Percentiles rank a stretch among this genome's conserved stretches.
Conservation (phyloP, 148 eudicot species). For the Polygonum maritimum region DNA sequence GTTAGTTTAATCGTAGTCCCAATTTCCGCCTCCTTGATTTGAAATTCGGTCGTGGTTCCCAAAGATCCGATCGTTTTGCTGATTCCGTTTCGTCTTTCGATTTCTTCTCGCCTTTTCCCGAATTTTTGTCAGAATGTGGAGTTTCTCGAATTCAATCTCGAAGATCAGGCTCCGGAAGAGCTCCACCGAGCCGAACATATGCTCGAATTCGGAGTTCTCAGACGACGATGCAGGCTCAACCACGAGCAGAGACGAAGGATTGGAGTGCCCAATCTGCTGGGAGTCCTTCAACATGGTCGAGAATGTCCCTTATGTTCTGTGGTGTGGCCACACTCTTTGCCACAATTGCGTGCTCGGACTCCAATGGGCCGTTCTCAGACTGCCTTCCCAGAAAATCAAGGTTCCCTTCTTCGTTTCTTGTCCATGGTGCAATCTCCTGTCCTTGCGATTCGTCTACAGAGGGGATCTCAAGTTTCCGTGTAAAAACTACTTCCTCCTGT, state of each 20-base stretch:
- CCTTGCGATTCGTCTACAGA: conserved; percentile 13
- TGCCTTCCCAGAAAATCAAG: conserved; percentile 11
- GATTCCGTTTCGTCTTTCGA: not conserved
- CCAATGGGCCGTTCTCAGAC: conserved; percentile 14
- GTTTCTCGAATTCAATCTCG: conserved; percentile 8
- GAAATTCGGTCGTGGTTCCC: not conserved
- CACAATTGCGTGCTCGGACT: conserved; percentile 14
- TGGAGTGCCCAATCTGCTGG: conserved; percentile 19
- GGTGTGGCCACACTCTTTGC: conserved; percentile 20
- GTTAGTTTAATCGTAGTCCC: not conserved
- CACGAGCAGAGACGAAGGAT: conserved; percentile 12
- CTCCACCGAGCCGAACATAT: conserved; percentile 6
- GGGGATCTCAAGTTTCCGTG: conserved; percentile 16
- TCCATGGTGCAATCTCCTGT: conserved; percentile 19
- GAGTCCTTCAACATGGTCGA: conserved; percentile 17
- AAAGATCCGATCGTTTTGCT: not conserved
- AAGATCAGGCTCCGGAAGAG: conserved; percentile 11
- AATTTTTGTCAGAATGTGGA: conserved; percentile 10
- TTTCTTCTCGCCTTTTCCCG: not conserved
- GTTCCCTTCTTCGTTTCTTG: conserved; percentile 17
- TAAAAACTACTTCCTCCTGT: conserved; percentile 19
- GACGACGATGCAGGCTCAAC: conserved; percentile 11
- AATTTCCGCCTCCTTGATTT: not conserved
- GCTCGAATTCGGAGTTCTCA: conserved; percentile 2
- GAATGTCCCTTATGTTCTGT: conserved; percentile 18